These are phyloP conservation scores for Colletotrichum aenigma DNA, from an alignment of 2,329 filamentous ascomycete species.

Conservation along the genomic window DNA sequence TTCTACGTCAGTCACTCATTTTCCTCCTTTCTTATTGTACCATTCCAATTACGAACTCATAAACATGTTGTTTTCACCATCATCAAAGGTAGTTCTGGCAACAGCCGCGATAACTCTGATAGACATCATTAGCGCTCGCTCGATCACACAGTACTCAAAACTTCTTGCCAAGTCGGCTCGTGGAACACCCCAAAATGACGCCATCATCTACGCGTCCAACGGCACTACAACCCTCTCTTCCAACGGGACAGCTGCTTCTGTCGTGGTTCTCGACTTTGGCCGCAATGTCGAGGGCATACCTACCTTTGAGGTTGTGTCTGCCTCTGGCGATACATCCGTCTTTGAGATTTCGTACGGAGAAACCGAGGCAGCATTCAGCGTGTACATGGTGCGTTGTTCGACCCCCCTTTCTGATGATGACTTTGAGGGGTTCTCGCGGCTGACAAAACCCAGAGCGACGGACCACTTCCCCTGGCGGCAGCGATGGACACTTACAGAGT, in stretches of 20 bases:
- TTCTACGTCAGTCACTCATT: neutral
- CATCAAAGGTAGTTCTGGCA: neutral
- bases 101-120: neutral
- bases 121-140: neutral
- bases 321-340: neutral
- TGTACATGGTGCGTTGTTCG: neutral
- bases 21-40: neutral
- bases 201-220: neutral
- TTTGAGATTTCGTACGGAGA: conserved; percentile 3
- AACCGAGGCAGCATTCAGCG: neutral
- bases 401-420: neutral
- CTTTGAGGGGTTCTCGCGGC: neutral
- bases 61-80: neutral
- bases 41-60: fast-evolving
- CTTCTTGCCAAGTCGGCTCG: neutral
- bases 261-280: neutral
- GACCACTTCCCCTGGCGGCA: conserved; percentile 35
- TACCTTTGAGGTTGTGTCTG: conserved; percentile 1
- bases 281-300: neutral
- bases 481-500: conserved; percentile 40
- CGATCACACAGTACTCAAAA: neutral
- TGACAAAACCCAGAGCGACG: conserved; percentile 23
- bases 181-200: neutral
- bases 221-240: neutral
- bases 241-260: neutral